These are phyloP conservation scores for Venturia oleaginea DNA, from an alignment of 2,329 filamentous ascomycete genomes.

Conservation along the genomic window DNA sequence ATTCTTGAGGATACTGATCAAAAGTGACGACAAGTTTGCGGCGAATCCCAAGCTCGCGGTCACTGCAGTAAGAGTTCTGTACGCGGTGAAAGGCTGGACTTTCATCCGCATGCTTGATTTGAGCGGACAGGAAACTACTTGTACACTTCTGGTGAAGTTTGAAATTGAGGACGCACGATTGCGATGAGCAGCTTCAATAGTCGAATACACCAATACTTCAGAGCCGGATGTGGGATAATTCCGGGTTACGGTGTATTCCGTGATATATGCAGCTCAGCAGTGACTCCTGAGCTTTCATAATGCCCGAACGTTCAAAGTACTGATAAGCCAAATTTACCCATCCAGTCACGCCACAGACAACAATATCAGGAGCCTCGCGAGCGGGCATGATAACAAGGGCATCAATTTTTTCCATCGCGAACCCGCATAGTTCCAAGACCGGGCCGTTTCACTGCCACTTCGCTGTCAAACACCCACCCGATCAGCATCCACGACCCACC, in stretches of 20 bases:
- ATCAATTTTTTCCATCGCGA: neutral
- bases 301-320: too few relatives aligned
- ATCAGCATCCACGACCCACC: neutral
- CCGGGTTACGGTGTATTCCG: too few relatives aligned
- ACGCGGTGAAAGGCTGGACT: constrained; percentile 47
- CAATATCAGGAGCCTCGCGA: neutral
- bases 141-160: constrained; percentile 53
- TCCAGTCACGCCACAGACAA: too few relatives aligned
- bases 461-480: neutral
- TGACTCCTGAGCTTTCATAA: too few relatives aligned
- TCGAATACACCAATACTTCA: too few relatives aligned
- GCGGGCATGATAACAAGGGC: neutral
- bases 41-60: constrained; percentile 55
- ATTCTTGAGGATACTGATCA: constrained; percentile 56
- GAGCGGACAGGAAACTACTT: constrained; percentile 54
- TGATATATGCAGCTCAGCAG: too few relatives aligned
- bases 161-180: constrained; percentile 40
- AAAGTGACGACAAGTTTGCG: constrained; percentile 56
- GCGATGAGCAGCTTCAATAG: too few relatives aligned
- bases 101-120: constrained; percentile 58
- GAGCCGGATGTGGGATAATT: too few relatives aligned
- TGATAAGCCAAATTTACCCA: too few relatives aligned
- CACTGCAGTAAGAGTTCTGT: constrained; percentile 50
- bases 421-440: neutral
- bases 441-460: neutral